Conservation (phyloP, 768 basidiomycete species). For the Russula sp. region DNA sequence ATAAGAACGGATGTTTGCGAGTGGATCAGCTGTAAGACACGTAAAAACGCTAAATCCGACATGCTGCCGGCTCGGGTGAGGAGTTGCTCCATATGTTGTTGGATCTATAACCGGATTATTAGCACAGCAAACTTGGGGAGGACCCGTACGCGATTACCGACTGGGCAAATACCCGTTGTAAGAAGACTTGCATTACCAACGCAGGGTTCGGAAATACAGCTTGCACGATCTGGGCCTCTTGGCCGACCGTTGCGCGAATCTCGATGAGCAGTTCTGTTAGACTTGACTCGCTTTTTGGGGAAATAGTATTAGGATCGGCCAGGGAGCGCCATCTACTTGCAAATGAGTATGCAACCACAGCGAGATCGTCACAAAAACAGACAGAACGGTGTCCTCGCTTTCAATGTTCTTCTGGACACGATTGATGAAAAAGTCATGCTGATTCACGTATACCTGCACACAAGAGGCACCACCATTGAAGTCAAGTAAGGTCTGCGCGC, state of each 20-base stretch:
- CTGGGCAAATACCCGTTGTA: slow-evolving; percentile 97
- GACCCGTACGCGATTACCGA: slow-evolving; percentile 55
- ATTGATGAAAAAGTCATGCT: slow-evolving; percentile 99
- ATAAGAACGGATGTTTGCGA: slow-evolving; percentile 72
- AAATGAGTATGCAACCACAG: background rate
- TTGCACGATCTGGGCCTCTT: slow-evolving; percentile 96
- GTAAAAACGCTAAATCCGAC: slow-evolving; percentile 87
- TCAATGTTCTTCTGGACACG: slow-evolving; percentile 66
- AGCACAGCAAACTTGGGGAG: background rate
- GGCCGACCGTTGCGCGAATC: slow-evolving; percentile 86
- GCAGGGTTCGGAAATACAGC: slow-evolving; percentile 97
- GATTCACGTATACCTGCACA: slow-evolving; percentile 98
- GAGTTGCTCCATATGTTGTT: slow-evolving; percentile 92
- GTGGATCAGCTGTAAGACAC: slow-evolving; percentile 86
- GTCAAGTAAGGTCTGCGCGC: slow-evolving; percentile 92
- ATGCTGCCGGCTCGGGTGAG: slow-evolving; percentile 69
- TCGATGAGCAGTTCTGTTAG: slow-evolving; percentile 78
- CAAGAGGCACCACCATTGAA: slow-evolving; percentile 98
- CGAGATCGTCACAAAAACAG: background rate
- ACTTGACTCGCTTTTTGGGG: slow-evolving; percentile 79
- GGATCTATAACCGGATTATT: slow-evolving; percentile 58
- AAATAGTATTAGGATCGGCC: slow-evolving; percentile 70
- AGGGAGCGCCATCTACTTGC: slow-evolving; percentile 70
- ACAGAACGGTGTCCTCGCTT: slow-evolving; percentile 57
- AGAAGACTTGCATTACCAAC: slow-evolving; percentile 95